These are phyloP conservation scores for Vigna mungo DNA, from an alignment of 306 rosid species.

Conservation along the genomic window DNA sequence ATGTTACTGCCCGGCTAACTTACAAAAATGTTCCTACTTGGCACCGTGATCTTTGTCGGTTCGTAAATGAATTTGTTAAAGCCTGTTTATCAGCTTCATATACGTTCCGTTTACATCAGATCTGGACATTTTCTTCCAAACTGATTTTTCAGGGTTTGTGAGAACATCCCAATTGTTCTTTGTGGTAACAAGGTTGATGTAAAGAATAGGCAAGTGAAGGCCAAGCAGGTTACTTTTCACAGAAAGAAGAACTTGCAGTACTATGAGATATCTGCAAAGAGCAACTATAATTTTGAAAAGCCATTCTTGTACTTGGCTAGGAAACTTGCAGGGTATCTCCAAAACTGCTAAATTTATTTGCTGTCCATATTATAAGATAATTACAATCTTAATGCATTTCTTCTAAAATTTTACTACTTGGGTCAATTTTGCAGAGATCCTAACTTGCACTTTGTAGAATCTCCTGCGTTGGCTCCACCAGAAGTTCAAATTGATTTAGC, in stretches of 20 bases:
- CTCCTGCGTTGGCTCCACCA: conserved; percentile 86
- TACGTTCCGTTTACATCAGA: neutral
- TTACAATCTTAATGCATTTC: neutral
- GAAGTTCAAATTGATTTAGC: conserved; percentile 78
- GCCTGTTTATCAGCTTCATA: neutral
- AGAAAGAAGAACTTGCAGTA: conserved; percentile 75
- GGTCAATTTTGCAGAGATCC: conserved; percentile 58
- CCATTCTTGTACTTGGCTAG: conserved; percentile 77
- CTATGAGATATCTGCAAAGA: conserved; percentile 77
- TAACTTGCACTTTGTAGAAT: conserved; percentile 75
- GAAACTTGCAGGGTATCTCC: conserved; percentile 75
- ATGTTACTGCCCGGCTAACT: conserved; percentile 63
- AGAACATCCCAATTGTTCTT: conserved; percentile 71
- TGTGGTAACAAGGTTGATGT: conserved; percentile 83
- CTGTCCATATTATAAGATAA: neutral
- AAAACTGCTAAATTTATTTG: neutral
- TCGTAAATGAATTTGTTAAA: neutral
- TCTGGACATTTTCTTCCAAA: neutral
- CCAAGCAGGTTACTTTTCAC: conserved; percentile 80
- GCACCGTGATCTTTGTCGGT: conserved; percentile 78
- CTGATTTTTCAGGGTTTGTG: conserved; percentile 61
- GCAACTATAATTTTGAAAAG: conserved; percentile 73
- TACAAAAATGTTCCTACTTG: conserved; percentile 74
- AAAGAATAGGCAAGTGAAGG: conserved; percentile 81
- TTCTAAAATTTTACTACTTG: neutral